phyloP scores from a whole-genome alignment of 306 rosid species.

The Adenanthera pavonina region DNA sequence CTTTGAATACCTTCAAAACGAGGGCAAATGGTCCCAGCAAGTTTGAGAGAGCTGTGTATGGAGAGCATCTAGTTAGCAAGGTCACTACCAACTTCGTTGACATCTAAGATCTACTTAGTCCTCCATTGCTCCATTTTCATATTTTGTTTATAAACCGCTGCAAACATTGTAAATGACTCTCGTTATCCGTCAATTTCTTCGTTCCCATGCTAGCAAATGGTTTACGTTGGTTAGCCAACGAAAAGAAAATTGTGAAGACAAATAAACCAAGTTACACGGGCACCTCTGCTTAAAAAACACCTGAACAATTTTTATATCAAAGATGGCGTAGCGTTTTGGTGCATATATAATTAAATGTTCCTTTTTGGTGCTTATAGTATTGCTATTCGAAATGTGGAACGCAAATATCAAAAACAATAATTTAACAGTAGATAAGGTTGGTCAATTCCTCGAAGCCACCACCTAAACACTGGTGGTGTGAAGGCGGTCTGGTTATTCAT shows the following conservation, averaged over 20 bases:
- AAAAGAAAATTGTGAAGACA: no score
- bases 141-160: neutral
- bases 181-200: neutral
- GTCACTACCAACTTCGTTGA: constrained; percentile 68
- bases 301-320: neutral
- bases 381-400: neutral
- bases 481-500: no score
- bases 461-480: neutral
- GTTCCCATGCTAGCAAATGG: neutral
- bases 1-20: constrained; percentile 65
- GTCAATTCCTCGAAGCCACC: neutral
- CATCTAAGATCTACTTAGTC: neutral
- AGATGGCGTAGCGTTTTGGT: neutral
- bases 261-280: neutral
- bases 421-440: neutral
- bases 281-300: neutral
- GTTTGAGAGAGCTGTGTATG: constrained; percentile 73
- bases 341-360: neutral
- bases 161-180: neutral
- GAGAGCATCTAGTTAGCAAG: constrained; percentile 80
- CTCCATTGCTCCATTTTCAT: neutral
- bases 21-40: constrained; percentile 59
- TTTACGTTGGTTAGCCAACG: neutral
- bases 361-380: neutral
- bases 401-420: neutral